Base-by-base conservation (phyloP, 257 asterid species). In the Nicotiana obtusifolia region DNA sequence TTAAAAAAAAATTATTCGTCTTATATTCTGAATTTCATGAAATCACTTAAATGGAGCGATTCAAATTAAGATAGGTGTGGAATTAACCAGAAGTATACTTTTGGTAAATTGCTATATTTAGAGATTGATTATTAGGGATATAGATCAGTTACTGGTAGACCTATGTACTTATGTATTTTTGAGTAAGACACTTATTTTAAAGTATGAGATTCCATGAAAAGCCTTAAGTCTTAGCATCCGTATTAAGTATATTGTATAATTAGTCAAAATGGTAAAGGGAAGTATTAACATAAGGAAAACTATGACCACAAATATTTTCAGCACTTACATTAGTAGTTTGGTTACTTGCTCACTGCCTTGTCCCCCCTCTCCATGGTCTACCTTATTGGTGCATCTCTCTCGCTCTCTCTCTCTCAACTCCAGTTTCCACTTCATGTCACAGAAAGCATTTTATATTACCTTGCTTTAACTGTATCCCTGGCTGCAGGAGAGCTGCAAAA, bases 401-500 rank as follows among this genome's bases (percentile, higher is more conserved):
- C 59, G 37, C 31, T 35, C 77, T 68, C 69, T 64, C 19, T 53
- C 47, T 15, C 78, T 22, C 37, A 6, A 28, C 79, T 73, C 41
- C 26, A 24, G 24, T 49, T 73, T 49, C 52, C 41, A 47, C 49
- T 24, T 73, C 78, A 49, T 73, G 60, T 73, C 61, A 73, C 61
- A 47, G 41, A 15, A 49, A 24, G 41, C 61, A 47, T 73, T 41
- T 73, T 52, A 75, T 33, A 26, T 49, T 26, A 49, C 62, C 26
- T 49, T 75, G 62, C 80, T 75, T 71, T 82, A 80, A 75, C 77
- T 54, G 83, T 57, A 16, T 87, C 68, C 81, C 83, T 80, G 81
- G 65, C 61, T 82, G 56, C 89, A 95, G 99, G 99, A 92, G 80
- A 88, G 61, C 77, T 91, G 83, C 90, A 81, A 71, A 59, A 94